A percentile compares a stretch with the other conserved stretches of the same genome.
These are phyloP conservation scores for Pezizomycotina sp. DNA, from an alignment of 2,329 filamentous ascomycete species.

Conservation along the genomic window DNA sequence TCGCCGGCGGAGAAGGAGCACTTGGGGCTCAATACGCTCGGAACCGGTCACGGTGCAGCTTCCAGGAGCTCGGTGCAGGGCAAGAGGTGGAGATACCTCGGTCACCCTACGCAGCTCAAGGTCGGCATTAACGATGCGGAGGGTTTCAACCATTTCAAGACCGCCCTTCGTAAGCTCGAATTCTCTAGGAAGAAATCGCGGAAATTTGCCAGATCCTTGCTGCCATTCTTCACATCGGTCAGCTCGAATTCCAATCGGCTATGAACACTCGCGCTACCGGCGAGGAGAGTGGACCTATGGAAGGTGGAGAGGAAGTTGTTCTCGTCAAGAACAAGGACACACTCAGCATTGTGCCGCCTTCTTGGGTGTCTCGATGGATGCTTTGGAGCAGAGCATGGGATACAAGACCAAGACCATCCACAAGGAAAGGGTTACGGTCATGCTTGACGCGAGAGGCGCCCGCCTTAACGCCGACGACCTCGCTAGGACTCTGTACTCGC, in stretches of 20 bases:
- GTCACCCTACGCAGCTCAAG: slow-evolving; percentile 90
- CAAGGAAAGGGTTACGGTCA: slow-evolving; percentile 91
- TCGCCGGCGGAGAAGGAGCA: slow-evolving; percentile 80
- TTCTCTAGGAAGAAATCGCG: slow-evolving; percentile 88
- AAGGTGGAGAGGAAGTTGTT: slow-evolving; percentile 73
- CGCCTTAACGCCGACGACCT: slow-evolving; percentile 86
- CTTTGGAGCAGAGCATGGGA: slow-evolving; percentile 73
- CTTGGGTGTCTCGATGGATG: slow-evolving; percentile 62
- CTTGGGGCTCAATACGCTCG: slow-evolving; percentile 50
- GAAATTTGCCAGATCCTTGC: slow-evolving; percentile 93
- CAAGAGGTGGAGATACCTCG: slow-evolving; percentile 89
- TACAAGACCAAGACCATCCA: slow-evolving; percentile 96
- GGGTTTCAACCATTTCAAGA: slow-evolving; percentile 96
- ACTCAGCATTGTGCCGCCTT: slow-evolving; percentile 73
- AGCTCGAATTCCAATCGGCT: slow-evolving; percentile 79
- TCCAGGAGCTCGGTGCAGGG: slow-evolving; percentile 41
- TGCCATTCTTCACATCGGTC: slow-evolving; percentile 88
- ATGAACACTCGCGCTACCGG: slow-evolving; percentile 61
- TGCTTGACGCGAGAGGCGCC: slow-evolving; percentile 85
- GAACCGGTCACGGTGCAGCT: slow-evolving; percentile 33
- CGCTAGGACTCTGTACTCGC: slow-evolving; percentile 78
- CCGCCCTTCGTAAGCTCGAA: slow-evolving; percentile 79
- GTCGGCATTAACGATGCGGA: slow-evolving; percentile 92
- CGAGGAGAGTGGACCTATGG: slow-evolving; percentile 89
- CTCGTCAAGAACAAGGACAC: slow-evolving; percentile 88